phyloP scores from a whole-genome alignment of 768 basidiomycete genomes.

The Pleurotus djamor region DNA sequence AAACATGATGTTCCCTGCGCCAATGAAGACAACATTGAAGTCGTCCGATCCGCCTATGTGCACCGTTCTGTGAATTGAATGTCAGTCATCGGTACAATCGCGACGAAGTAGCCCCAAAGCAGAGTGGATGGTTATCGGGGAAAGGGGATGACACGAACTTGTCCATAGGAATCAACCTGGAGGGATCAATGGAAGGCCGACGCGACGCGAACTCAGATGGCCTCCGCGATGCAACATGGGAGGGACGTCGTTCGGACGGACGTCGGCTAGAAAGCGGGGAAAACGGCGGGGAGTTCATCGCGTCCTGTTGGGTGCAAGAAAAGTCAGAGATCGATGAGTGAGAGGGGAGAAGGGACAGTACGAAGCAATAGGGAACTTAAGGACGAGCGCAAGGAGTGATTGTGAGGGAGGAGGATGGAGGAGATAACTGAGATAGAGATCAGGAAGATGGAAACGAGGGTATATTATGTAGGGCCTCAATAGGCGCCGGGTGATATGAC shows the following conservation, averaged over 20 bases:
- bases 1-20: conserved; percentile 99
- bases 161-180: conserved; percentile 76
- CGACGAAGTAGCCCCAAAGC: conserved; percentile 1
- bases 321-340: background rate
- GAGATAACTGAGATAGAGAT: conserved; percentile 9
- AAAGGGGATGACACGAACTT: conserved; percentile 42
- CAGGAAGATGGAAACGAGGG: background rate
- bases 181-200: conserved; percentile 75
- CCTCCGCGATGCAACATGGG: conserved; percentile 33
- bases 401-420: background rate
- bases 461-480: background rate
- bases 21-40: conserved; percentile 94
- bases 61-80: conserved; percentile 31
- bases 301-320: background rate
- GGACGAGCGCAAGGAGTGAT: background rate
- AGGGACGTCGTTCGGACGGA: conserved; percentile 43
- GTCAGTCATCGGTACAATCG: conserved; percentile 10
- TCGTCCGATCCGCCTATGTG: conserved; percentile 60
- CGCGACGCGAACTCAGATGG: conserved; percentile 49
- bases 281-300: conserved; percentile 7
- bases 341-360: background rate
- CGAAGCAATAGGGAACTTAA: background rate
- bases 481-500: conserved; percentile 5
- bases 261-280: conserved; percentile 36
- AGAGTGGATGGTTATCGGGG: background rate